phyloP scores from a whole-genome alignment of 495 filamentous ascomycete genomes.

The Bathelium albidoporum region DNA sequence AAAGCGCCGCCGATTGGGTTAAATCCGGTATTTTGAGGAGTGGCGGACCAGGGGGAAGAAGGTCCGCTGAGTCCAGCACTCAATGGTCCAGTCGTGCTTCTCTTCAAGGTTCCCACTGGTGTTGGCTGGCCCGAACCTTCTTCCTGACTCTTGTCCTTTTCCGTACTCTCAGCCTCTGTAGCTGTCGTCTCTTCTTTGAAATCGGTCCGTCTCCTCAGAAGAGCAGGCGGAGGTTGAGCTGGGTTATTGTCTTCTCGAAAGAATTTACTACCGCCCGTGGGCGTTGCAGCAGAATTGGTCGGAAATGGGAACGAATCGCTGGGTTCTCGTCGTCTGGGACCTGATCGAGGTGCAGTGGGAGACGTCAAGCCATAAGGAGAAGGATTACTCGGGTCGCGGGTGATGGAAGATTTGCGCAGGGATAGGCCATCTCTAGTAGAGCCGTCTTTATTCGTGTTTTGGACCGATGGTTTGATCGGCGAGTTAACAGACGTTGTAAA shows the following conservation, averaged over 20 bases:
- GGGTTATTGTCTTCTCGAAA: slow-evolving; percentile 49
- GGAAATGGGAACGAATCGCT: slow-evolving; percentile 51
- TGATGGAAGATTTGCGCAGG: slow-evolving; percentile 69
- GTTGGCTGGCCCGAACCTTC: slow-evolving; percentile 36
- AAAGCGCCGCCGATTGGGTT: slow-evolving; percentile 75
- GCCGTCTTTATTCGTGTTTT: slow-evolving; percentile 59
- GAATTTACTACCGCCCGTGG: slow-evolving; percentile 42
- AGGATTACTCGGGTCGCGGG: slow-evolving; percentile 41
- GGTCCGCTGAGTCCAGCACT: slow-evolving; percentile 40
- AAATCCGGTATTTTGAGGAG: slow-evolving; percentile 48
- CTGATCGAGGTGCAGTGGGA: slow-evolving; percentile 59
- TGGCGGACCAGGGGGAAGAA: slow-evolving; percentile 59
- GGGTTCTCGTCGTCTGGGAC: slow-evolving; percentile 75
- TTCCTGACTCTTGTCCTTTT: slow-evolving; percentile 34
- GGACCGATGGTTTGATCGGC: slow-evolving; percentile 72
- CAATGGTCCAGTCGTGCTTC: slow-evolving; percentile 58
- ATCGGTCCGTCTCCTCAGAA: slow-evolving; percentile 68
- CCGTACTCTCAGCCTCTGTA: slow-evolving; percentile 38
- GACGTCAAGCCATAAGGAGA: slow-evolving; percentile 42
- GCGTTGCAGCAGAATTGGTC: slow-evolving; percentile 44
- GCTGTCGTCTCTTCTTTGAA: slow-evolving; percentile 38
- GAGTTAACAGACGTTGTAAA: slow-evolving; percentile 88
- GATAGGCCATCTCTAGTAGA: slow-evolving; percentile 39
- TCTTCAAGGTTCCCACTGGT: slow-evolving; percentile 55
- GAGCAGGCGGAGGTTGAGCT: slow-evolving; percentile 52